Base-by-base conservation (phyloP, 1,284 basidiomycete genomes). In the Albatrellus sp. region DNA sequence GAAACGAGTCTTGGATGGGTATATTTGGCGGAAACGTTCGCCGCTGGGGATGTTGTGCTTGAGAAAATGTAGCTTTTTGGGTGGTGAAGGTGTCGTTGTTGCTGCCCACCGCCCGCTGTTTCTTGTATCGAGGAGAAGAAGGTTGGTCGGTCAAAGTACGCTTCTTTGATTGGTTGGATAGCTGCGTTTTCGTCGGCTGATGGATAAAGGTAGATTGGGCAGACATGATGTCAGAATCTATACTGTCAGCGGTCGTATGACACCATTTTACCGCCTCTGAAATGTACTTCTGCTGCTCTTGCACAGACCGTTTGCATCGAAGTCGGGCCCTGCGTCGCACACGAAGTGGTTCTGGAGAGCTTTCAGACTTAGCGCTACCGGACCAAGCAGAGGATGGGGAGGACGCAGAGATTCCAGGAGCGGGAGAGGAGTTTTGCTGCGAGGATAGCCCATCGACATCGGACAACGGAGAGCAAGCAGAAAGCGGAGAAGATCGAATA, bases 21-120 rank as follows among this genome's bases (percentile, higher is more conserved):
- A 79, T 52, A 34, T 58, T 44, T n/a, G 60, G 48, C 13, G 76
- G 75, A 46, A 79, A 69, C 13, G 60, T 66, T 44, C 80, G 73
- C 56, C 55, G 56, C 37, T 61, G 42, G 51, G 35, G 19, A 45
- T 40, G 13, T 10, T 9, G n/a, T 36, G 14, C 36, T 39, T 36
- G 42, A 31, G 30, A 20, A 28, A 14, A 38, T 24, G 4, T 24
- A 24, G 7, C 24, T 24, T 24, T 24, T 24, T 24, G 24, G 7
- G 24, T 24, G 7, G 28, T 10, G 20, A 2, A 2, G 48, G 30
- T 45, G 43, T 35, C 30, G 24, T 14, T 2, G 37, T 24, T 16
- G 30, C 11, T 24, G 28, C 41, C 8, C 29, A 13, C 11, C 46
- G 46, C 28, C 43, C 43, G 9, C 33, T 43, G 29, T 20, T 11